Percentiles rank a stretch among this genome's conserved stretches.
phyloP scores from a whole-genome alignment of 176 grass and related monocot genomes.

The Microstegium vimineum region DNA sequence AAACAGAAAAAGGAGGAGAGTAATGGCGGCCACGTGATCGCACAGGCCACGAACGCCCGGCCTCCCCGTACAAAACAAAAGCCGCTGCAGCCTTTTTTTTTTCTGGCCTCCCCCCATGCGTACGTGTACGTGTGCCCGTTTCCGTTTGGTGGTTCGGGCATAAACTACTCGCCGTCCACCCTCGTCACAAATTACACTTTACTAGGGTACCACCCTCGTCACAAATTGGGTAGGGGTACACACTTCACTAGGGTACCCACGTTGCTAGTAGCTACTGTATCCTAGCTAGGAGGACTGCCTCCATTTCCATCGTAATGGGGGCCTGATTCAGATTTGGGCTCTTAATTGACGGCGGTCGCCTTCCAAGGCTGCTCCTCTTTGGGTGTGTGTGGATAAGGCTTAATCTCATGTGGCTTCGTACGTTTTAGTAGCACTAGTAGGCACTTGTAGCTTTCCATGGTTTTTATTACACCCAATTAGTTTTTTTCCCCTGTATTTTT shows the following conservation, averaged over 20 bases:
- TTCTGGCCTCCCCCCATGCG: background rate
- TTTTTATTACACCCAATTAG: background rate
- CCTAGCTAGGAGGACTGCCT: background rate
- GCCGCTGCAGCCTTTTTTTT: background rate
- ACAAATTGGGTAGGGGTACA: no score
- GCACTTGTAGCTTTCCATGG: constrained; percentile 8
- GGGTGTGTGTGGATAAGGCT: constrained; percentile 17
- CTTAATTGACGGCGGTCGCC: background rate
- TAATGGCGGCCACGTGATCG: constrained; percentile 53
- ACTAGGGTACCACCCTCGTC: background rate
- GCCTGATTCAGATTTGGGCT: background rate
- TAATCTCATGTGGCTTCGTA: background rate
- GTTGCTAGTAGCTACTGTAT: background rate
- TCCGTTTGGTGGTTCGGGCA: background rate
- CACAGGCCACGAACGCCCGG: constrained; percentile 27
- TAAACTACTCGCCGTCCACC: background rate
- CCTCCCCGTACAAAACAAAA: constrained; percentile 12
- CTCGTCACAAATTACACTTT: constrained; percentile 8
- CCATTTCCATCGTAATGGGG: constrained; percentile 28
- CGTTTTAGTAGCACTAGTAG: background rate
- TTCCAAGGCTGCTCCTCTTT: background rate
- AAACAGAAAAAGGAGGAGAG: background rate
- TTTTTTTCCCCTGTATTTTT: background rate
- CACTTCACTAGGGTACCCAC: background rate
- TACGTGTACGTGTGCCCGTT: constrained; percentile 27